These are phyloP conservation scores for sunflower (Helianthus annuus) DNA, from an alignment of 129 eudicot species.

Conservation along the genomic window DNA sequence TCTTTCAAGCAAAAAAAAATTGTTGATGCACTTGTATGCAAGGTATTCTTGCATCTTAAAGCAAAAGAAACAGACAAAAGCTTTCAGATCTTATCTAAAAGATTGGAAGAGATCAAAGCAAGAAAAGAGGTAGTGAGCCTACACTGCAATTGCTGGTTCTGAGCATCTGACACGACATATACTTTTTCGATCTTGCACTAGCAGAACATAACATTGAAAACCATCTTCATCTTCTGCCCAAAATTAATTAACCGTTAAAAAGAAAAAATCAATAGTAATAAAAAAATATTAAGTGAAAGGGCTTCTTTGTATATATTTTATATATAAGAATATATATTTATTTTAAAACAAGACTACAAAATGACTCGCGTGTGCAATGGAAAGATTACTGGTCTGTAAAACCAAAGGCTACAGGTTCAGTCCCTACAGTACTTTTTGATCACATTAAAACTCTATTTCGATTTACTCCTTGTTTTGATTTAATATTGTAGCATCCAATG, in stretches of 20 bases:
- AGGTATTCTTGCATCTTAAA: neutral
- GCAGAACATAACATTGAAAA: conserved; percentile 24
- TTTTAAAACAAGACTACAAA: too few relatives aligned
- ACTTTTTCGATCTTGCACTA: conserved; percentile 41
- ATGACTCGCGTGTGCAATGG: too few relatives aligned
- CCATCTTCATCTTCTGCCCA: conserved; percentile 31
- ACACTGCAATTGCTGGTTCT: conserved; percentile 40
- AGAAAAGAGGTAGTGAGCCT: conserved; percentile 20
- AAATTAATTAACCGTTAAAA: neutral
- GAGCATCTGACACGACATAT: conserved; percentile 47
- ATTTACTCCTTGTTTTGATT: too few relatives aligned
- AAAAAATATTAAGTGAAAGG: neutral
- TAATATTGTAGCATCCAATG: too few relatives aligned
- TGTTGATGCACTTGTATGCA: conserved; percentile 5
- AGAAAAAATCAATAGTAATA: neutral
- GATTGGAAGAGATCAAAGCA: neutral
- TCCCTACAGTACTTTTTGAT: too few relatives aligned
- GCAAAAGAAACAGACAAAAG: neutral
- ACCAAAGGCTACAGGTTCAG: too few relatives aligned
- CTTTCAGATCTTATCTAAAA: conserved; percentile 5
- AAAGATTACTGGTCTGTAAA: too few relatives aligned
- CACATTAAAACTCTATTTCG: too few relatives aligned
- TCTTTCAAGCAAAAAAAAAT: neutral
- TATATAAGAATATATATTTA: too few relatives aligned
- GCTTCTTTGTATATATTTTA: too few relatives aligned